Percentiles rank a stretch among this genome's conserved stretches.
These are phyloP conservation scores for Takashimella koratensis DNA, from an alignment of 1,284 basidiomycete species.

Conservation along the genomic window DNA sequence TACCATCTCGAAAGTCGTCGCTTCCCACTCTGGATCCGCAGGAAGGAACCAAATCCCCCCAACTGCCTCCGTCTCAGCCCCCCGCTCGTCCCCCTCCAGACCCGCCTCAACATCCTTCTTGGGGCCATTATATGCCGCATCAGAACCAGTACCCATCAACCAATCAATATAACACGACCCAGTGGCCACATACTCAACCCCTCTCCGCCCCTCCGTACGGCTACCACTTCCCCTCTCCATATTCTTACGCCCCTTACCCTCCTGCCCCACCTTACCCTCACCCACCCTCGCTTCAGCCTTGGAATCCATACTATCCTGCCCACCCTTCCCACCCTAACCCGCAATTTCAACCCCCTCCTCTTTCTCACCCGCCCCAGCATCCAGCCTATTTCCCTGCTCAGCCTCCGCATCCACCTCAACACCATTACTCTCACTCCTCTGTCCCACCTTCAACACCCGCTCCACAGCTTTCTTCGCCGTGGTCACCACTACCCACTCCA, in stretches of 20 bases:
- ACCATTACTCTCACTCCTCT: neutral
- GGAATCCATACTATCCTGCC: conserved; percentile 10
- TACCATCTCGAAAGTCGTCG: neutral
- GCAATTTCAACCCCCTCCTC: neutral
- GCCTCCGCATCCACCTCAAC: neutral
- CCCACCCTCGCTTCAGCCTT: conserved; percentile 12
- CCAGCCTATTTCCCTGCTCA: neutral
- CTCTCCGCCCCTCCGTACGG: neutral
- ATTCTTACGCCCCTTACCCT: conserved; percentile 2
- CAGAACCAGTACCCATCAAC: too few species aligned
- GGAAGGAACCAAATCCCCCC: neutral
- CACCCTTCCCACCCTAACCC: neutral
- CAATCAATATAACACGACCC: too few species aligned
- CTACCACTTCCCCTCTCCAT: neutral
- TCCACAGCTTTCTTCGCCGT: neutral
- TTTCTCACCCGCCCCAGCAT: neutral
- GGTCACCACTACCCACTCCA: conserved; percentile 9
- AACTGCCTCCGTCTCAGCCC: neutral
- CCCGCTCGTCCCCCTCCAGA: neutral
- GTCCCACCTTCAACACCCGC: neutral
- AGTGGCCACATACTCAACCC: neutral
- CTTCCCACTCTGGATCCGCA: neutral
- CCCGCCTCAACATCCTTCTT: neutral
- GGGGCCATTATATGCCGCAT: too few species aligned
- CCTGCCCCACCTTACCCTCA: conserved; percentile 14